These are phyloP conservation scores for Berkeleyomyces basicola DNA, from an alignment of 2,329 filamentous ascomycete species.

Conservation along the genomic window DNA sequence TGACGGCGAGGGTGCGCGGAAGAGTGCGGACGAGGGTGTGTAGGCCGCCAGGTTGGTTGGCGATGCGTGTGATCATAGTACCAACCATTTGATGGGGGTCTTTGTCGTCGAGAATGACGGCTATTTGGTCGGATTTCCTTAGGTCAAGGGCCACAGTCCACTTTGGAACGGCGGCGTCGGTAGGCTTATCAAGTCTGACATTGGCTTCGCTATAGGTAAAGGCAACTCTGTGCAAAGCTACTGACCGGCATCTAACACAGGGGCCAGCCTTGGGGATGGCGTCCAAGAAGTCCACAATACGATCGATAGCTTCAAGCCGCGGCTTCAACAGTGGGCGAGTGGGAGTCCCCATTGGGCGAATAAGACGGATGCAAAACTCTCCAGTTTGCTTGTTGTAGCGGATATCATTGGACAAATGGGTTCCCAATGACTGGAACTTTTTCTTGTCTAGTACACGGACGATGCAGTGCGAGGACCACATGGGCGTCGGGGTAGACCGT, in stretches of 20 bases:
- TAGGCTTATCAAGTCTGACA: conserved; percentile 3
- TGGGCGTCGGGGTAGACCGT: conserved; percentile 18
- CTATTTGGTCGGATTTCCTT: conserved; percentile 26
- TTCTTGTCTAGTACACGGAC: conserved; percentile 35
- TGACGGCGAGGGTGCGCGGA: conserved; percentile 45
- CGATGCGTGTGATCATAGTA: conserved; percentile 39
- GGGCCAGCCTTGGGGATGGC: conserved; percentile 41
- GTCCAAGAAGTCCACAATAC: conserved; percentile 52
- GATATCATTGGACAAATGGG: conserved; percentile 42
- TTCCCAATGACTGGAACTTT: conserved; percentile 38
- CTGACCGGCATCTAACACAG: conserved; percentile 38
- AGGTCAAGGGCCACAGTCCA: conserved; percentile 45
- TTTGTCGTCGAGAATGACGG: conserved; percentile 25
- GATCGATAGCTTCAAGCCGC: conserved; percentile 49
- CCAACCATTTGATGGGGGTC: conserved; percentile 53
- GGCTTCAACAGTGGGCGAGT: conserved; percentile 41
- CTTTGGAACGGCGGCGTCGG: background rate
- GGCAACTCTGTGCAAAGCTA: conserved; percentile 44
- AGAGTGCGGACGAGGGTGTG: conserved; percentile 37
- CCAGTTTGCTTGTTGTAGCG: conserved; percentile 42
- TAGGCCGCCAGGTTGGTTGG: conserved; percentile 38
- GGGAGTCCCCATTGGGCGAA: conserved; percentile 39
- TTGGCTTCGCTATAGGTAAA: conserved; percentile 45
- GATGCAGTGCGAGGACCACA: conserved; percentile 34
- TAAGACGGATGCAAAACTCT: conserved; percentile 45